Base-by-base conservation (phyloP, 148 eudicot species). In the Silene conica region DNA sequence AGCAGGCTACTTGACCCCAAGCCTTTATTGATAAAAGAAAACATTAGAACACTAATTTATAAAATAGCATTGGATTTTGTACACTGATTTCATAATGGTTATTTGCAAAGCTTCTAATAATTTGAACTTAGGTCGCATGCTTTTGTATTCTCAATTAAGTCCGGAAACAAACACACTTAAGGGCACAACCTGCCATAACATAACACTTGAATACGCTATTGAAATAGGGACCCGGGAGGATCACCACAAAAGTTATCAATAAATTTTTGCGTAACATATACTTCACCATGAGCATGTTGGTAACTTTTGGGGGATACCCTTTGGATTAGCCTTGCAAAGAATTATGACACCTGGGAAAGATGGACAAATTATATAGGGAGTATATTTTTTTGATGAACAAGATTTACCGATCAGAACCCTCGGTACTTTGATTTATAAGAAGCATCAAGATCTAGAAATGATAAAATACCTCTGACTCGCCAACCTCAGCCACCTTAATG, bases 281-380 rank as follows among this genome's bases (percentile, higher is more conserved):
- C 99, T 89, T 96, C 99, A 79, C 82, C 89, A 79, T 73, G 61
- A 79, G 99, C 99, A 76, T 96, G 99, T 62, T 84, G 83, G 75
- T 92, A 96, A 81, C 97, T 96, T 87, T 96, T 96, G 45, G 99
- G 99, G 70, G 91, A 78, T 67, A 96, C 99, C 78, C 99, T 89
- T 80, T 96, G 99, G 74, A 96, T 89, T 60, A 96, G 78, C 86
- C 78, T 96, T 15, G 91, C 76, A 74, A 96, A 96, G 79, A 92
- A 96, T 69, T 96, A 83, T 13, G 90, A 79, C 68, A 90, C 88
- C 99, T 96, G 83, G 23, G 70, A 71, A 22, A 59, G 15, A 43
- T 73, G 41, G 0, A 55, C 45, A 11, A 43, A 23, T 5, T 66
- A 52, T 20, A 60, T 64, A 31, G 34, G 34, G 34, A 31, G 34